A percentile compares a stretch with the other conserved stretches of the same genome.
These are phyloP conservation scores for Diaporthe vaccinii DNA, from an alignment of 2,329 filamentous ascomycete genomes.

Conservation along the genomic window DNA sequence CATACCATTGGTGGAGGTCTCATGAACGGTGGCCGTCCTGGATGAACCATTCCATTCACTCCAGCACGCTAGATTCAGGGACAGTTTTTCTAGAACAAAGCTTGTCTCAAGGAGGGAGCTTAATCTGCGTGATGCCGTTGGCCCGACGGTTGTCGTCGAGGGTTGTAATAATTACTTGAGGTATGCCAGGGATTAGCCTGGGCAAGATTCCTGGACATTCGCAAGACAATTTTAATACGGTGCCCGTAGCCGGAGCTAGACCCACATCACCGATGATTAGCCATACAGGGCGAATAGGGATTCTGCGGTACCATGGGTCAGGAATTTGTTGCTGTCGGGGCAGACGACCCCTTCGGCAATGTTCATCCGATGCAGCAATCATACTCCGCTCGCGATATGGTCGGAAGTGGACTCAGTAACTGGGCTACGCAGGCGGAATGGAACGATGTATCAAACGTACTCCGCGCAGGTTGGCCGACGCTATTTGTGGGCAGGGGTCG, in stretches of 20 bases:
- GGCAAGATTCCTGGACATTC: not conserved
- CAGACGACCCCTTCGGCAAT: constrained; percentile 12
- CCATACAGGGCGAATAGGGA: not conserved
- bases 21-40: constrained; percentile 13
- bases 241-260: not conserved
- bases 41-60: not conserved
- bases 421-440: constrained; percentile 17
- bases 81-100: constrained; percentile 27
- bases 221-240: constrained; percentile 21
- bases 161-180: constrained; percentile 14
- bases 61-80: constrained; percentile 7
- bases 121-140: constrained; percentile 24
- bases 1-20: not conserved
- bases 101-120: constrained; percentile 27
- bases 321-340: not conserved
- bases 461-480: constrained; percentile 25
- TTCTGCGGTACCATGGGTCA: not conserved
- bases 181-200: constrained; percentile 28
- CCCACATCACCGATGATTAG: not conserved
- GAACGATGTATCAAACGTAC: constrained; percentile 25
- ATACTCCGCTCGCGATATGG: not conserved
- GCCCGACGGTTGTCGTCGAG: constrained; percentile 29
- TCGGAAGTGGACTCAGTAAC: constrained; percentile 11
- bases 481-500: constrained; percentile 17
- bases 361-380: constrained; percentile 26